These are phyloP conservation scores for Luffa acutangula DNA, from an alignment of 306 rosid species.

Conservation along the genomic window DNA sequence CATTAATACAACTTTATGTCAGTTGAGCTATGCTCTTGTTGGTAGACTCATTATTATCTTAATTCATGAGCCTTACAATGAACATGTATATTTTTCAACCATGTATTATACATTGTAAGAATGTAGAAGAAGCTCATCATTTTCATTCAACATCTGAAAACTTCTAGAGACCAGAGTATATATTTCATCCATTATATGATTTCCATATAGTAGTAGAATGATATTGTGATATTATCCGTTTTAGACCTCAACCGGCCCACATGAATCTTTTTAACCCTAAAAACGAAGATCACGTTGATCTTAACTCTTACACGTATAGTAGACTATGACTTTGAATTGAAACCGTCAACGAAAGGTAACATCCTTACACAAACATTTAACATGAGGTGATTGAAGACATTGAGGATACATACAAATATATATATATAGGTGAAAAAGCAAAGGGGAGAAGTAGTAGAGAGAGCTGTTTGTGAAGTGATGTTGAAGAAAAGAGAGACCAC, in stretches of 20 bases:
- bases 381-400: background rate
- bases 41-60: background rate
- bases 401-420: background rate
- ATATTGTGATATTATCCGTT: no score
- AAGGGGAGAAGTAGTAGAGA: background rate
- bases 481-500: background rate
- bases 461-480: background rate
- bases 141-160: background rate
- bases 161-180: background rate
- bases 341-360: background rate
- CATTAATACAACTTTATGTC: no score
- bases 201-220: no score
- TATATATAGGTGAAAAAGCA: background rate
- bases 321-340: no score
- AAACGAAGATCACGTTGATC: no score
- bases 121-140: no score
- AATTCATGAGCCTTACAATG: background rate
- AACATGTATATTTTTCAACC: background rate
- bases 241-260: no score
- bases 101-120: background rate
- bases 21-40: no score
- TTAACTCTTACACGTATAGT: no score
- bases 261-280: no score
- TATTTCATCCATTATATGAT: no score
- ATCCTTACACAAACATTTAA: background rate